Conservation (phyloP, 805 yeast genomes). For the Yamadazyma paraphyllophila region DNA sequence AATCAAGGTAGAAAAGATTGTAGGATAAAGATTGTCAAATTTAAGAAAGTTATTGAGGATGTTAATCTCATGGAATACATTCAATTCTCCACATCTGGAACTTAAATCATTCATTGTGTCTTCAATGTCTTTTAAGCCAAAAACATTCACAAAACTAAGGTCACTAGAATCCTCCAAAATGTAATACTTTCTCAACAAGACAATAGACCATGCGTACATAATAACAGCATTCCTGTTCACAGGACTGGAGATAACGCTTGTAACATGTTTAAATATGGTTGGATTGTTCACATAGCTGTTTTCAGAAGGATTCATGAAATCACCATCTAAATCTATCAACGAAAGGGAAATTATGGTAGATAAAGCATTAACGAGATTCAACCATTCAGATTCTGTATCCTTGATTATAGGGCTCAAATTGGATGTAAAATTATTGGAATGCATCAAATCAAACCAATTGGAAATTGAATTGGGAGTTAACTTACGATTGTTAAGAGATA, state of each 20-base stretch:
- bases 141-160: slow-evolving; percentile 13
- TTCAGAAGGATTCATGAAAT: slow-evolving; percentile 23
- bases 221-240: slow-evolving; percentile 46
- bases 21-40: slow-evolving; percentile 51
- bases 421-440: slow-evolving; percentile 25
- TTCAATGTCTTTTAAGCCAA: slow-evolving; percentile 20
- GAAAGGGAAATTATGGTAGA: slow-evolving; percentile 49
- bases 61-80: slow-evolving; percentile 47
- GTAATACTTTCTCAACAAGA: slow-evolving; percentile 51
- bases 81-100: slow-evolving; percentile 33
- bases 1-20: slow-evolving; percentile 46
- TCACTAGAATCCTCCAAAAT: slow-evolving; percentile 40
- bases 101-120: slow-evolving; percentile 34
- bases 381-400: slow-evolving; percentile 21
- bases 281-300: slow-evolving; percentile 27
- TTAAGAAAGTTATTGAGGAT: slow-evolving; percentile 41
- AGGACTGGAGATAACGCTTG: slow-evolving; percentile 35
- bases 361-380: slow-evolving; percentile 42
- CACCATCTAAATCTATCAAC: slow-evolving; percentile 55
- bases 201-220: slow-evolving; percentile 65
- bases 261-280: slow-evolving; percentile 36
- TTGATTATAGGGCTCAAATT: slow-evolving; percentile 25
- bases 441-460: slow-evolving; percentile 58
- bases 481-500: slow-evolving; percentile 37
- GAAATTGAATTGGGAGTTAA: slow-evolving; percentile 31